Base-by-base conservation (phyloP, 306 rosid genomes). In the Castanea sativa region DNA sequence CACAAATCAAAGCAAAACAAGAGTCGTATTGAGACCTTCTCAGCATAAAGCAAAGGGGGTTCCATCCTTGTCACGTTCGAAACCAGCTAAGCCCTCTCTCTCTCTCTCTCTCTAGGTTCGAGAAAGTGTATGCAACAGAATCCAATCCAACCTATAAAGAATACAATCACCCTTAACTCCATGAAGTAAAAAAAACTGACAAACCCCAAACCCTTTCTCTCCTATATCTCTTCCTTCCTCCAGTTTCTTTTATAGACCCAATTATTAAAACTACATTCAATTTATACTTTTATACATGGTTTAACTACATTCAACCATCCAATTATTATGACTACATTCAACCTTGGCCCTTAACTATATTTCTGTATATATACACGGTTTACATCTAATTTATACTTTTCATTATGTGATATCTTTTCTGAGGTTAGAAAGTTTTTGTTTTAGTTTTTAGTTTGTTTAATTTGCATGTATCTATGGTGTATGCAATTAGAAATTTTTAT, bases 11-110 rank as follows among this genome's bases (percentile, higher is more conserved):
- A 87, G 89, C 85, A 84, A 90, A 88, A 88, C 85, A 86, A 38
- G 86, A 81, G 83, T 83, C 86, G 78, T 86, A 86, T 83, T 83
- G 81, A 82, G 68, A 86, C 80, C 90, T 88, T 87, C 90, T 86
- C 89, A 87, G 88, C 86, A 85, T 88, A 90, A 92, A 90, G 94
- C 85, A 87, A 89, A 87, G 80, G 49, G 49, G 69, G 59, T 88
- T 86, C 87, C 86, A 89, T 81, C 91, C 89, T 82, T 86, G 84
- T 87, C 93, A 89, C 86, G 88, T 86, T 92, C 87, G 81, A 88
- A 76, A 86, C 89, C 90, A 87, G 82, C 86, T 87, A 76, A 77
- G 79, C 90, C 49, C 69, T 25, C 69, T 76, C 81, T 76, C 74
- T 81, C 58, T 81, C 84, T 83, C 85, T 71, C 78, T 76, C 81